Conservation (phyloP, 331 rosid species). For the Rosa hybrid region DNA sequence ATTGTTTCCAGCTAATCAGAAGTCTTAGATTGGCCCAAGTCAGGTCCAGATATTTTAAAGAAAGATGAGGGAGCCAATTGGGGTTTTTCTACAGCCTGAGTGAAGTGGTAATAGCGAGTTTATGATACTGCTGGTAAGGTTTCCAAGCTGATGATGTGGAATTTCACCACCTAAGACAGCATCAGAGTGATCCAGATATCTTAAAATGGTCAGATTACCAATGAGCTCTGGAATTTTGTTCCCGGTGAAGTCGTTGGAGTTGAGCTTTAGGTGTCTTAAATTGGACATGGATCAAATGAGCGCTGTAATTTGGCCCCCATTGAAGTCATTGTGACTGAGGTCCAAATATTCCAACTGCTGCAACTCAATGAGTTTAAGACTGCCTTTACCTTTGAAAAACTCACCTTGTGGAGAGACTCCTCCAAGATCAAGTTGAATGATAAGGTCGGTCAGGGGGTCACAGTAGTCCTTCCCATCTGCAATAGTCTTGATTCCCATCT, state of each 20-base stretch:
- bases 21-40: not conserved
- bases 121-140: not conserved
- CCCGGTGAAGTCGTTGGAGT: too few species aligned
- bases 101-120: not conserved
- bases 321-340: not conserved
- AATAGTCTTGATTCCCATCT: too few species aligned
- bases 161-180: not conserved
- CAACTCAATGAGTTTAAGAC: not conserved
- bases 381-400: not conserved
- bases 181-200: not conserved
- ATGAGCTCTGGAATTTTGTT: not conserved
- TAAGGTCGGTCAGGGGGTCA: too few species aligned
- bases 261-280: too few species aligned
- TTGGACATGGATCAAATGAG: not conserved
- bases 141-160: not conserved
- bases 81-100: not conserved
- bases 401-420: not conserved
- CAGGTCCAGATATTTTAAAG: not conserved
- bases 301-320: not conserved
- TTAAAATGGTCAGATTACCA: not conserved
- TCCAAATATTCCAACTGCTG: not conserved
- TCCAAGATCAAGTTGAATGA: not conserved
- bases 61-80: not conserved
- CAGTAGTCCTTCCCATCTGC: too few species aligned
- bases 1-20: not conserved